phyloP scores from a whole-genome alignment of 257 asterid species.

The Ophiorrhiza pumila region DNA sequence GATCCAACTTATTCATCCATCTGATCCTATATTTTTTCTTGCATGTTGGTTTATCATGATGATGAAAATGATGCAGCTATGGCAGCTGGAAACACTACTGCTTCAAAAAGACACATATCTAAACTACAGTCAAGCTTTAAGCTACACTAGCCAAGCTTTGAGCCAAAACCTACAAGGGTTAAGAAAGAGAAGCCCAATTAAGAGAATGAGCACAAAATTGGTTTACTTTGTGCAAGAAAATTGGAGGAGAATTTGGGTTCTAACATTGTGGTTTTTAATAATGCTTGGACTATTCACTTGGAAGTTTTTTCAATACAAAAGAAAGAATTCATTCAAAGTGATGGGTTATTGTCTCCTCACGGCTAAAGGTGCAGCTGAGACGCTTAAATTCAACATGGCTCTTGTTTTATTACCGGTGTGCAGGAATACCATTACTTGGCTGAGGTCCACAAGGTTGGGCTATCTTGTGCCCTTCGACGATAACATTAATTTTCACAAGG shows the following conservation, averaged over 20 bases:
- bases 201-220: conserved; percentile 47
- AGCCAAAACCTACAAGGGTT: conserved; percentile 93
- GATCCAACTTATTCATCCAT: conserved; percentile 31
- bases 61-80: conserved; percentile 65
- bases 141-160: conserved; percentile 96
- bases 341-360: conserved; percentile 93
- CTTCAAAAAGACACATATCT: conserved; percentile 94
- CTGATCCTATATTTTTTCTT: conserved; percentile 17
- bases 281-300: conserved; percentile 81
- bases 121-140: conserved; percentile 92
- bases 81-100: conserved; percentile 98
- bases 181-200: conserved; percentile 50
- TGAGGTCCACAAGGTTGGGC: conserved; percentile 74
- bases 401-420: conserved; percentile 87
- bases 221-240: conserved; percentile 64
- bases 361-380: conserved; percentile 97
- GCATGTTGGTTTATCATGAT: conserved; percentile 29
- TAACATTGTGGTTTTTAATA: conserved; percentile 57
- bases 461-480: conserved; percentile 80
- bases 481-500: conserved; percentile 97
- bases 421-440: conserved; percentile 87
- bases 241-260: conserved; percentile 90
- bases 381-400: conserved; percentile 92
- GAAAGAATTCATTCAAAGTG: conserved; percentile 58
- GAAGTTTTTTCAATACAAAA: conserved; percentile 76